phyloP scores from a whole-genome alignment of 2,329 filamentous ascomycete species.

The Cucurbitaria berberidis region DNA sequence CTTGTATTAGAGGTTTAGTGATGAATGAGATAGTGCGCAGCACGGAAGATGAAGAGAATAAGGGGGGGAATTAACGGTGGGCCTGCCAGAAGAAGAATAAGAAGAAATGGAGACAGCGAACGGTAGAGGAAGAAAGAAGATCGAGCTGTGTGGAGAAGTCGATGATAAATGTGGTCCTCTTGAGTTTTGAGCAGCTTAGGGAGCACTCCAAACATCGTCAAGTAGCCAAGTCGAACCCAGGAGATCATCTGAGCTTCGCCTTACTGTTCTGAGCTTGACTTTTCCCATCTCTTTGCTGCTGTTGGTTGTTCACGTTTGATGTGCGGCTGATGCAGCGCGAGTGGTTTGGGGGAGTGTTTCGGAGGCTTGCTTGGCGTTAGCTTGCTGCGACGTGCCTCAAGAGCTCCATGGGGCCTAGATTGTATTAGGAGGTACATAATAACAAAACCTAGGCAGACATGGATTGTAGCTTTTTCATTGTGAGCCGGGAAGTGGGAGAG shows the following conservation, averaged over 20 bases:
- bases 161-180: neutral
- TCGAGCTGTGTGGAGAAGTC: slow-evolving; percentile 4
- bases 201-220: slow-evolving; percentile 14
- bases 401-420: neutral
- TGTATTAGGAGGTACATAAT: no score
- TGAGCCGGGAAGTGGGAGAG: no score
- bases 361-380: slow-evolving; percentile 25
- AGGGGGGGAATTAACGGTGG: slow-evolving; percentile 18
- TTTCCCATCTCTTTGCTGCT: neutral
- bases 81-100: slow-evolving; percentile 27
- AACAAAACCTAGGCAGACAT: no score
- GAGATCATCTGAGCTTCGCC: slow-evolving; percentile 16
- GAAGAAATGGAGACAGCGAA: neutral
- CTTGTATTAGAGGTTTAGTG: neutral
- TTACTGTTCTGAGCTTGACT: slow-evolving; percentile 25
- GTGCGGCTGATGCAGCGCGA: slow-evolving; percentile 30
- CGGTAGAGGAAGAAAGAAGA: neutral
- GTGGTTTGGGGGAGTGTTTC: slow-evolving; percentile 41
- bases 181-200: neutral
- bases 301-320: slow-evolving; percentile 31
- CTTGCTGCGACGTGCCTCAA: neutral
- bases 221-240: slow-evolving; percentile 26
- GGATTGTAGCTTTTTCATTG: no score
- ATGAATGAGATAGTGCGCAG: neutral
- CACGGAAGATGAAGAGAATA: slow-evolving; percentile 24